Base-by-base conservation (phyloP, 176 grass and related monocot genomes). In the Elaeis guineensis region DNA sequence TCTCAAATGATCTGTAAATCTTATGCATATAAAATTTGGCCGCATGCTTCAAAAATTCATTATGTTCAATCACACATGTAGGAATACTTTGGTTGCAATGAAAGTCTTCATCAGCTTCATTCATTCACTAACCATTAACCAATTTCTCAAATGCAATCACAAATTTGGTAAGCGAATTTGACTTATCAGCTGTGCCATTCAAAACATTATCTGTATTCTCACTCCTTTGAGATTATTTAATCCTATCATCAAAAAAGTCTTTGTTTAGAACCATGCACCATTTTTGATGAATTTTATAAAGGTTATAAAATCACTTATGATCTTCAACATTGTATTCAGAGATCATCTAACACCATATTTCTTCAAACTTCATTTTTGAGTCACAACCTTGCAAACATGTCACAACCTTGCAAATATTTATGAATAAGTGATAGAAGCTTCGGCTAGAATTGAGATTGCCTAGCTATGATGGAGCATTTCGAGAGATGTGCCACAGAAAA, bases 241-340 rank as follows among this genome's bases (percentile, higher is more conserved):
- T 70, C 55, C 83, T 79, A 62, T 73, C 83, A 75, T 86, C 79
- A 78, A 86, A 92, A 61, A 51, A 76, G 75, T 65, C 49, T 50
- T 78, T 92, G 83, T 84, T 81, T 54, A 87, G 66, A 80, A 77
- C 83, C 49, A 68, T 77, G 19, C 70, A 92, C 89, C 83, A 92
- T 57, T 87, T 87, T 67, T 65, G 57, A 48, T 75, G 81, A 72
- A 87, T 60, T 55, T 87, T 87, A 61, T 92, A 84, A 63, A 87
- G 57, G 48, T 83, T 92, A 26, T 80, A 81, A 60, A 92, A 79
- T 83, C 89, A 92, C 62, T 87, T 83, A 61, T 92, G 82, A 71
- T 87, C 80, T 68, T 87, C 65, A 63, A 87, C 20, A 69, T 87
- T 87, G 66, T 83, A 92, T 20, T 80, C 72, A 29, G 16, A 19